A percentile compares a stretch with the other conserved stretches of the same genome.
phyloP scores from a whole-genome alignment of 2,329 filamentous ascomycete species.

The Xylariaceae sp. region DNA sequence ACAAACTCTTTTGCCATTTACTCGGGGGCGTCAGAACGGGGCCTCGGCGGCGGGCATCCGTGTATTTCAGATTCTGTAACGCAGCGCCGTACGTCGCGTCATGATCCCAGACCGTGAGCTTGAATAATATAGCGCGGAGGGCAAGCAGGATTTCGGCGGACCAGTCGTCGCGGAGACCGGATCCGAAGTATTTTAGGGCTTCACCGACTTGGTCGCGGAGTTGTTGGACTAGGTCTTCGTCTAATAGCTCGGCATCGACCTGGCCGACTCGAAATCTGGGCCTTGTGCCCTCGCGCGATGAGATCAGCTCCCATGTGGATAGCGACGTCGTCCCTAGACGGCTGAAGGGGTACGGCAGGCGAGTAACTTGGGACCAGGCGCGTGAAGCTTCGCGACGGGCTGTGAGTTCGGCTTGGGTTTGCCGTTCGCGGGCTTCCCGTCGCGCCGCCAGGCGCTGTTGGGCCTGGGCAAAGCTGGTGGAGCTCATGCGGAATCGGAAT shows the following conservation, averaged over 20 bases:
- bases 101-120: slow-evolving; percentile 94
- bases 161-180: slow-evolving; percentile 77
- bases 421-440: slow-evolving; percentile 67
- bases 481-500: slow-evolving; percentile 37
- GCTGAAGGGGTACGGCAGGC: slow-evolving; percentile 59
- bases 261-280: slow-evolving; percentile 92
- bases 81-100: slow-evolving; percentile 91
- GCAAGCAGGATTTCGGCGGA: slow-evolving; percentile 74
- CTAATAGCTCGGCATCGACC: slow-evolving; percentile 89
- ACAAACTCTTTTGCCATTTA: slow-evolving; percentile 75
- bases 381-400: slow-evolving; percentile 48
- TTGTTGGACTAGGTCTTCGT: slow-evolving; percentile 85
- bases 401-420: slow-evolving; percentile 52
- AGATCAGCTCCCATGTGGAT: slow-evolving; percentile 63
- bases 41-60: slow-evolving; percentile 67
- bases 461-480: slow-evolving; percentile 74
- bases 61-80: slow-evolving; percentile 84
- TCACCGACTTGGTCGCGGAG: slow-evolving; percentile 82
- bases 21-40: slow-evolving; percentile 63
- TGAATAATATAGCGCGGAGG: slow-evolving; percentile 78
- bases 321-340: slow-evolving; percentile 45
- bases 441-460: slow-evolving; percentile 81
- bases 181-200: slow-evolving; percentile 76
- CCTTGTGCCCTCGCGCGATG: slow-evolving; percentile 68
- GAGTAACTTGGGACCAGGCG: slow-evolving; percentile 49